Percentiles rank a stretch among this genome's conserved stretches.
phyloP scores from a whole-genome alignment of 805 yeast species.

The Saturnispora hagleri region DNA sequence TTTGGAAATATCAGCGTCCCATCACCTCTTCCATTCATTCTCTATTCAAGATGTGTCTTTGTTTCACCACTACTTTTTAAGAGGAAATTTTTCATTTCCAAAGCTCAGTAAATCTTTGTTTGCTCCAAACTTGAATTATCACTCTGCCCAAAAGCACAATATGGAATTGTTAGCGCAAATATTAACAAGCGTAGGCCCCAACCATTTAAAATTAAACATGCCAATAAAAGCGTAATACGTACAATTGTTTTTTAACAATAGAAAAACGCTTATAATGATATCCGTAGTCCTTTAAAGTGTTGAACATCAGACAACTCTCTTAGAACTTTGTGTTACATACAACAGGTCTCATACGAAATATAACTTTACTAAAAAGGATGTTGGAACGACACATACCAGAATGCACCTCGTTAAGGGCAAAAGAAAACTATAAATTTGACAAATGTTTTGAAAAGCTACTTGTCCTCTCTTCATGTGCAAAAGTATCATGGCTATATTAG shows the following conservation, averaged over 20 bases:
- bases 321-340: background rate
- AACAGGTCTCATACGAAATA: background rate
- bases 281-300: background rate
- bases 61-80: background rate
- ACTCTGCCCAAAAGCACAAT: background rate
- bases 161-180: background rate
- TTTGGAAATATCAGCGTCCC: background rate
- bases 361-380: background rate
- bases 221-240: background rate
- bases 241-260: background rate
- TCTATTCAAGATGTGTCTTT: background rate
- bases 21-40: background rate
- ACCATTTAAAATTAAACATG: background rate
- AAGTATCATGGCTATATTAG: background rate
- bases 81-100: background rate
- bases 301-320: background rate
- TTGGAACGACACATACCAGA: background rate
- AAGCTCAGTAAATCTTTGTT: background rate
- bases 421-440: background rate
- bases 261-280: background rate
- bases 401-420: background rate
- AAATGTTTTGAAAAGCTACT: background rate
- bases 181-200: background rate
- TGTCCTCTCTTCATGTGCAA: background rate
- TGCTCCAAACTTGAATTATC: background rate